These are phyloP conservation scores for Rhipidocladum racemiflorum DNA, from an alignment of 176 grass and related monocot species.

Conservation along the genomic window DNA sequence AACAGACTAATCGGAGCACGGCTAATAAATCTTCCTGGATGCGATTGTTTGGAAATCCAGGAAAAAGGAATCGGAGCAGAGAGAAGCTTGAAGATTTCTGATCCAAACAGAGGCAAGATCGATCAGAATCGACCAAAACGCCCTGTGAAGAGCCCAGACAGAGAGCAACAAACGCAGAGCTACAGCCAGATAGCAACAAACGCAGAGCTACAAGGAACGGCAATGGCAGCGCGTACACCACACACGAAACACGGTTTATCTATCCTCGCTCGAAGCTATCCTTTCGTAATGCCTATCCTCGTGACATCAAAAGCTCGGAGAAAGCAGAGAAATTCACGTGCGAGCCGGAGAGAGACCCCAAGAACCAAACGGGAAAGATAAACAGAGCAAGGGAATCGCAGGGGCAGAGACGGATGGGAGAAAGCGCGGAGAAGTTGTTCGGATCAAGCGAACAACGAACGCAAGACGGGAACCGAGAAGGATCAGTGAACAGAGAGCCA, in stretches of 20 bases:
- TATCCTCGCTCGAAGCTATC: not conserved
- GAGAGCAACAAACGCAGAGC: not conserved
- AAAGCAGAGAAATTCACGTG: constrained; percentile 6
- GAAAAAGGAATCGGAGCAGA: not conserved
- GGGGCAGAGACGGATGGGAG: not conserved
- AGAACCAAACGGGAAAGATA: constrained; percentile 6
- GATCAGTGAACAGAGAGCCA: not conserved
- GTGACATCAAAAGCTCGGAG: constrained; percentile 1
- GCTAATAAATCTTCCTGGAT: not conserved
- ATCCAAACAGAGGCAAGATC: not conserved
- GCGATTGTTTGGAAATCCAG: not conserved
- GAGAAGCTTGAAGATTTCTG: not conserved
- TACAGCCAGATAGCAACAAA: not conserved
- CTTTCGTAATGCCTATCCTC: not conserved
- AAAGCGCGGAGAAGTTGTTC: constrained; percentile 19
- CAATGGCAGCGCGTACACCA: not conserved
- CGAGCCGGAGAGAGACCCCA: constrained; percentile 8
- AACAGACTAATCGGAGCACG: not conserved
- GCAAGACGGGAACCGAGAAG: not conserved
- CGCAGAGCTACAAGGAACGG: constrained; percentile 11
- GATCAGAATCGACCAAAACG: not conserved
- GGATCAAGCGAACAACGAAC: not conserved
- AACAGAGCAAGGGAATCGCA: not conserved
- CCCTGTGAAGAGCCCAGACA: not conserved
- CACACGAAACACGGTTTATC: constrained; percentile 32